phyloP scores from a whole-genome alignment of 2,329 filamentous ascomycete species.

The Penicillium griseofulvum region DNA sequence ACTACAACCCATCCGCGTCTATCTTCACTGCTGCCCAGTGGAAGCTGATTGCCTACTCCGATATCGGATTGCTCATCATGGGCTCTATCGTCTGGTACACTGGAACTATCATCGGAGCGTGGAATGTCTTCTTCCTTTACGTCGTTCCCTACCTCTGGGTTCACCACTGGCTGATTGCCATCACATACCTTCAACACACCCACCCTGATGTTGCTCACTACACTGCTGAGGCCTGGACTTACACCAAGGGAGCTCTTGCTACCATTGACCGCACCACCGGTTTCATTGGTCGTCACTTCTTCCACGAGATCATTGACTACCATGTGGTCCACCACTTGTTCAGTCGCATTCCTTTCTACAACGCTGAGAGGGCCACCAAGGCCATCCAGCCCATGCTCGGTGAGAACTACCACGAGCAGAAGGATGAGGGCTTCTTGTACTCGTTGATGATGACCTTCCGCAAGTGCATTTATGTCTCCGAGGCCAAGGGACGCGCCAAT shows the following conservation, averaged over 20 bases:
- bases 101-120: conserved; percentile 54
- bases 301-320: conserved; percentile 65
- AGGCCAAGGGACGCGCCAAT: conserved; percentile 6
- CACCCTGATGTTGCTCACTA: conserved; percentile 59
- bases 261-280: conserved; percentile 66
- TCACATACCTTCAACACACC: conserved; percentile 73
- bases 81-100: conserved; percentile 52
- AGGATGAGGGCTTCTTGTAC: conserved; percentile 44
- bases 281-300: conserved; percentile 62
- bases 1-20: conserved; percentile 61
- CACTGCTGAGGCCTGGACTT: conserved; percentile 59
- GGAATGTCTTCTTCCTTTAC: conserved; percentile 60
- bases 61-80: conserved; percentile 58
- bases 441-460: conserved; percentile 50
- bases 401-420: conserved; percentile 47
- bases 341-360: conserved; percentile 61
- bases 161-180: conserved; percentile 70
- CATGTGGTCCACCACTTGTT: conserved; percentile 65
- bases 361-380: conserved; percentile 58
- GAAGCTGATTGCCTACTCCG: conserved; percentile 57
- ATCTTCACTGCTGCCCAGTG: conserved; percentile 61
- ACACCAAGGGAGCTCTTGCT: conserved; percentile 59
- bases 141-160: conserved; percentile 66
- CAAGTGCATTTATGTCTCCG: conserved; percentile 50
- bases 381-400: conserved; percentile 58